phyloP scores from a whole-genome alignment of 140 eudicot genomes.

The Artemisia princeps region DNA sequence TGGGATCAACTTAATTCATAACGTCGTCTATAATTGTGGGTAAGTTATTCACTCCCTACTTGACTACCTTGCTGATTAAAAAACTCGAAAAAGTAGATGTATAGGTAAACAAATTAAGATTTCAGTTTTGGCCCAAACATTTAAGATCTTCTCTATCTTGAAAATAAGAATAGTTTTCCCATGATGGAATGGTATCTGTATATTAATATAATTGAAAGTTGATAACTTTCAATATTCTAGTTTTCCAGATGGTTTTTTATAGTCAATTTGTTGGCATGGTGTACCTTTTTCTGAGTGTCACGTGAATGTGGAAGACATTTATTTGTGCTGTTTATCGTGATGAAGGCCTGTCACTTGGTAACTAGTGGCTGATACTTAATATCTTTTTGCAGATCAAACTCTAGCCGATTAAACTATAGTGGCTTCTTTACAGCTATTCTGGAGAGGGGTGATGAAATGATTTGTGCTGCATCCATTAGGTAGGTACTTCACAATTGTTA shows the following conservation, averaged over 20 bases:
- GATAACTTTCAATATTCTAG: neutral
- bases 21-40: conserved; percentile 83
- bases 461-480: conserved; percentile 92
- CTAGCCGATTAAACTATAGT: conserved; percentile 62
- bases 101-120: neutral
- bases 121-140: neutral
- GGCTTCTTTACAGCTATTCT: conserved; percentile 71
- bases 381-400: conserved; percentile 55
- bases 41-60: conserved; percentile 30
- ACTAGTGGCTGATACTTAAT: neutral
- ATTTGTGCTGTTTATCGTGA: conserved; percentile 2
- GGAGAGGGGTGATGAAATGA: conserved; percentile 88
- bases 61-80: conserved; percentile 10
- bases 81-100: neutral
- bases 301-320: neutral
- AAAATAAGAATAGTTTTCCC: neutral
- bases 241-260: neutral
- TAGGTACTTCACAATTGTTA: conserved; percentile 20
- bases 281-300: no score
- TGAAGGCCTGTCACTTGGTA: no score
- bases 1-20: conserved; percentile 75
- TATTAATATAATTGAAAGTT: neutral
- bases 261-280: neutral
- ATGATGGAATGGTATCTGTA: neutral
- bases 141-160: neutral